Conservation (phyloP, 306 rosid genomes). For the Dryas octopetala region DNA sequence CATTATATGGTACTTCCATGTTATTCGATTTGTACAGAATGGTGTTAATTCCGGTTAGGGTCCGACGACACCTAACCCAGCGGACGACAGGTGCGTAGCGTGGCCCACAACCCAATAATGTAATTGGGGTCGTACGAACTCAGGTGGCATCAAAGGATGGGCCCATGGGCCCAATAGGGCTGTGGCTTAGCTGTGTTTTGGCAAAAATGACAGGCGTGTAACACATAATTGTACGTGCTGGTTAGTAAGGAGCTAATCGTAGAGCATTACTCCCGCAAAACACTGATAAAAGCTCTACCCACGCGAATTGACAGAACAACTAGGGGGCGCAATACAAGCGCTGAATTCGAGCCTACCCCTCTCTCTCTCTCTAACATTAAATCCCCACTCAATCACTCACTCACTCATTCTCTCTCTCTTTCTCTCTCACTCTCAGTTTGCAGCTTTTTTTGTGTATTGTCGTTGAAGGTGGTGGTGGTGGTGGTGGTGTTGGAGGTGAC, state of each 20-base stretch:
- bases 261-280: conserved; percentile 2
- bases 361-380: background rate
- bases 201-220: too few relatives aligned
- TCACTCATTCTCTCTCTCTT: background rate
- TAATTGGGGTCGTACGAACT: too few relatives aligned
- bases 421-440: background rate
- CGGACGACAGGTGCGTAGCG: too few relatives aligned
- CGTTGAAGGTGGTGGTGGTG: background rate
- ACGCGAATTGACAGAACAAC: background rate
- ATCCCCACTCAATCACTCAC: background rate
- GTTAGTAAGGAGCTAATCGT: background rate
- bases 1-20: too few relatives aligned
- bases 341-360: background rate
- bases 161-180: too few relatives aligned
- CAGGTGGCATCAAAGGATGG: too few relatives aligned
- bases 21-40: too few relatives aligned
- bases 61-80: too few relatives aligned
- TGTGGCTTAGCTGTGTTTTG: too few relatives aligned
- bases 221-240: background rate
- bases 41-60: too few relatives aligned
- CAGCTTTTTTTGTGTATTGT: background rate
- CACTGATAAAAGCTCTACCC: background rate
- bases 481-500: background rate
- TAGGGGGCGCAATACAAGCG: background rate
- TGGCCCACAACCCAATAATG: too few relatives aligned